Conservation (phyloP, 2,329 filamentous ascomycete genomes). For the Elsinoe australis region DNA sequence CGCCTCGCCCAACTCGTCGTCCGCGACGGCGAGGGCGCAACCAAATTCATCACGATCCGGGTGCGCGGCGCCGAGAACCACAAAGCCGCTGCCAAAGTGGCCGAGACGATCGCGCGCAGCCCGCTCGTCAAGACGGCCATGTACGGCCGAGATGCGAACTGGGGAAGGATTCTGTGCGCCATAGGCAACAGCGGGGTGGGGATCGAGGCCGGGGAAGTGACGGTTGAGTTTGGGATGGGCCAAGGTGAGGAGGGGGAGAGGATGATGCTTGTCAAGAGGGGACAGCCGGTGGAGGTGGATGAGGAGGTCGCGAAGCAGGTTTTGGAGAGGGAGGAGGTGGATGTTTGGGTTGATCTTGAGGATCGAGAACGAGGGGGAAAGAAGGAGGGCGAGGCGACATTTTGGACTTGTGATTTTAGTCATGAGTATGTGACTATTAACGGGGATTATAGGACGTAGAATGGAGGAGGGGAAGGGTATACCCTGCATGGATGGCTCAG, state of each 20-base stretch:
- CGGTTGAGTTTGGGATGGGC: constrained; percentile 68
- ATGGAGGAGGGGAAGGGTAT: too few relatives aligned
- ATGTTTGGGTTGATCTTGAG: constrained; percentile 67
- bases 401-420: constrained; percentile 83
- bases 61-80: constrained; percentile 66
- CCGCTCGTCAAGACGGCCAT: constrained; percentile 95
- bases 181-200: constrained; percentile 73
- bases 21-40: constrained; percentile 92
- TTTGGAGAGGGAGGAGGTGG: constrained; percentile 66
- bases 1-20: constrained; percentile 89
- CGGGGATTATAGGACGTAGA: constrained; percentile 57
- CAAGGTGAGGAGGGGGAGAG: constrained; percentile 67
- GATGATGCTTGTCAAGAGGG: constrained; percentile 62
- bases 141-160: constrained; percentile 96
- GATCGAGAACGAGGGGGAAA: constrained; percentile 32
- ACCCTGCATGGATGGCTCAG: too few relatives aligned
- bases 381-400: constrained; percentile 49
- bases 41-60: constrained; percentile 92
- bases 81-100: constrained; percentile 67
- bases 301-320: constrained; percentile 71
- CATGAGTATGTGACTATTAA: constrained; percentile 72
- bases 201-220: constrained; percentile 58
- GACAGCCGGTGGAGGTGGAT: constrained; percentile 72
- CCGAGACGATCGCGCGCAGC: constrained; percentile 79
- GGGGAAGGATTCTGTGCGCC: constrained; percentile 93